These are phyloP conservation scores for Mucor irregularis DNA, from an alignment of 371 early-diverging fungal species.

Conservation along the genomic window DNA sequence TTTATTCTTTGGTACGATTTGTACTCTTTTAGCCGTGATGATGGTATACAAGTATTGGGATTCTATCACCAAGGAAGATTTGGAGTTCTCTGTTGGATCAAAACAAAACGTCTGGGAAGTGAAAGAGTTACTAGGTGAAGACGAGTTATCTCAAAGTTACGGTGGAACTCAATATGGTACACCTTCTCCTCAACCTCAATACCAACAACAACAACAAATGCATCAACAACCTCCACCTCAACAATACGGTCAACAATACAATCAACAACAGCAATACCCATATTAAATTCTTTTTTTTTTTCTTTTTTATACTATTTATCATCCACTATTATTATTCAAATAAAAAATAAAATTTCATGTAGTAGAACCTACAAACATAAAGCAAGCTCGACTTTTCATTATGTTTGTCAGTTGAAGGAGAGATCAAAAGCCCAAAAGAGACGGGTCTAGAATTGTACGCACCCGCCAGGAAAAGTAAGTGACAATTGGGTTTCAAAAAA, in stretches of 20 bases:
- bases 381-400: no score
- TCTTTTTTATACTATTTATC: neutral
- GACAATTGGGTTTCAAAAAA: no score
- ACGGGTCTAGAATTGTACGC: no score
- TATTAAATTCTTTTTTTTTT: constrained; percentile 8
- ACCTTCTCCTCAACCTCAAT: constrained; percentile 23
- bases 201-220: constrained; percentile 24
- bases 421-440: no score
- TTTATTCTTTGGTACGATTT: constrained; percentile 91
- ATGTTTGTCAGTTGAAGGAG: no score
- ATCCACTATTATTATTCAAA: no score
- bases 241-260: constrained; percentile 10
- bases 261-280: constrained; percentile 16
- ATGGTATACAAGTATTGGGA: constrained; percentile 99
- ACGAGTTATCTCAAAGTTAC: constrained; percentile 41
- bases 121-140: constrained; percentile 74
- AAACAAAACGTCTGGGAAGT: constrained; percentile 94
- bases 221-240: constrained; percentile 28
- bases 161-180: constrained; percentile 15
- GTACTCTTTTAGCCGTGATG: constrained; percentile 94
- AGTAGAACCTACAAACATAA: no score
- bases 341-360: no score
- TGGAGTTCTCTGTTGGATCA: constrained; percentile 93
- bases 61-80: constrained; percentile 96
- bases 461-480: no score